These are phyloP conservation scores for Cercospora brassicicola DNA, from an alignment of 2,329 filamentous ascomycete species.

Conservation along the genomic window DNA sequence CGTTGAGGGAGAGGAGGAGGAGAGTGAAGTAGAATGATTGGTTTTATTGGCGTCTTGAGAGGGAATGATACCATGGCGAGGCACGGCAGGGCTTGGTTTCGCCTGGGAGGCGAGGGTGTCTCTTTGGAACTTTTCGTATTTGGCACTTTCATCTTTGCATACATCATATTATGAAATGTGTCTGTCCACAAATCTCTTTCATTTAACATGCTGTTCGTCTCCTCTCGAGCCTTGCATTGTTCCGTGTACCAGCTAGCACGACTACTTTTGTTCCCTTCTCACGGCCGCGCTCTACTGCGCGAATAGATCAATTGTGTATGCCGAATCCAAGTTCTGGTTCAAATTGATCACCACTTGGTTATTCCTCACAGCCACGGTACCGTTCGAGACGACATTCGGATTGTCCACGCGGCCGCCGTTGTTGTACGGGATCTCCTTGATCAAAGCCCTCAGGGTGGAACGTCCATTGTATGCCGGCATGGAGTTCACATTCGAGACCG, in stretches of 20 bases:
- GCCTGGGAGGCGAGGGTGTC: neutral
- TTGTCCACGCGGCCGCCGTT: neutral
- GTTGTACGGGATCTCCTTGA: neutral
- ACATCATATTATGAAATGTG: neutral
- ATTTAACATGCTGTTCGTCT: neutral
- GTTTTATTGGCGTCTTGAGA: neutral
- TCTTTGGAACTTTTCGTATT: neutral
- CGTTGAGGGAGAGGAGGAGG: conserved; percentile 56
- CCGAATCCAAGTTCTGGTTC: neutral
- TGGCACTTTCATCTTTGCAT: neutral
- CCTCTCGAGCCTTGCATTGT: neutral
- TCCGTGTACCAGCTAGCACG: neutral
- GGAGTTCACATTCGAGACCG: neutral
- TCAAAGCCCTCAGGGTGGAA: neutral
- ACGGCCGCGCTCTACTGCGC: neutral
- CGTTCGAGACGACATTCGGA: neutral
- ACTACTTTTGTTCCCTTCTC: neutral
- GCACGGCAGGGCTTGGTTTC: neutral
- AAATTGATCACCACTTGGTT: neutral
- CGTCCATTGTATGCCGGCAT: neutral
- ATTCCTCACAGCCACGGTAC: neutral
- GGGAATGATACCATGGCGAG: neutral
- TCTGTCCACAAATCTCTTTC: neutral
- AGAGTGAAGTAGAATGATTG: conserved; percentile 22
- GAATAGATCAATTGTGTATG: neutral